Percentiles rank a stretch among this genome's conserved stretches.
Evolutionary conservation across 2,329 filamentous ascomycete species (phyloP).

Genomic region (Fusarium albosuccineum): DNA sequence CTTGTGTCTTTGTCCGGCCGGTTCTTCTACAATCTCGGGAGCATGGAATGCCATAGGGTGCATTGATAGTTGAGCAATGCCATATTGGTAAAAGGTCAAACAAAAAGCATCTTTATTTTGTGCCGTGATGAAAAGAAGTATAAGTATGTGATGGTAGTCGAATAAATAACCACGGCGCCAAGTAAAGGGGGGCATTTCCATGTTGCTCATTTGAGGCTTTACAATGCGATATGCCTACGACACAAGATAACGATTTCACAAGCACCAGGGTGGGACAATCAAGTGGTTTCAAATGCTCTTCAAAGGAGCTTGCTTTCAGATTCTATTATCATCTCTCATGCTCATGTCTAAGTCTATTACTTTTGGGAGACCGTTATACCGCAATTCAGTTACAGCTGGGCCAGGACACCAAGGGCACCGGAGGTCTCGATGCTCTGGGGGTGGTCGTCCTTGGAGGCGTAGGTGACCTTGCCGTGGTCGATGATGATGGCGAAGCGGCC

Average conservation of each 20-base stretch:
- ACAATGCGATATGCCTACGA: constrained; percentile 4
- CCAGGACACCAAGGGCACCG: constrained; percentile 66
- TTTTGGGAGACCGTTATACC: constrained; percentile 11
- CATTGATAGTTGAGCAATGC: constrained; percentile 59
- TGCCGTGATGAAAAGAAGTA: constrained; percentile 36
- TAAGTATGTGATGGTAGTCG: constrained; percentile 18
- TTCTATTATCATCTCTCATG: constrained; percentile 41
- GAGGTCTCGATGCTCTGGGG: constrained; percentile 60
- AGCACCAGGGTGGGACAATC: background rate
- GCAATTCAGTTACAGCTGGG: constrained; percentile 60
- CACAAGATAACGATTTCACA: constrained; percentile 18
- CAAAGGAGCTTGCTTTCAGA: constrained; percentile 19
- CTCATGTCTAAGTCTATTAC: constrained; percentile 22
- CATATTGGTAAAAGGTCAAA: constrained; percentile 53
- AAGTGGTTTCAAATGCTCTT: constrained; percentile 20
- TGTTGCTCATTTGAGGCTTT: constrained; percentile 17
- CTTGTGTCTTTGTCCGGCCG: constrained; percentile 59
- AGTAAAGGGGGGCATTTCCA: constrained; percentile 12
- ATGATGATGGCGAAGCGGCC: constrained; percentile 84
- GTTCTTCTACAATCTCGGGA: constrained; percentile 58
- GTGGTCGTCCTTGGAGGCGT: constrained; percentile 79
- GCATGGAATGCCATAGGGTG: constrained; percentile 58
- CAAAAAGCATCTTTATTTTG: constrained; percentile 33
- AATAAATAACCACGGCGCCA: constrained; percentile 30
- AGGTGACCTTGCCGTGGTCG: constrained; percentile 85